These are phyloP conservation scores for Venturia aucupariae DNA, from an alignment of 2,329 filamentous ascomycete genomes.

Conservation along the genomic window DNA sequence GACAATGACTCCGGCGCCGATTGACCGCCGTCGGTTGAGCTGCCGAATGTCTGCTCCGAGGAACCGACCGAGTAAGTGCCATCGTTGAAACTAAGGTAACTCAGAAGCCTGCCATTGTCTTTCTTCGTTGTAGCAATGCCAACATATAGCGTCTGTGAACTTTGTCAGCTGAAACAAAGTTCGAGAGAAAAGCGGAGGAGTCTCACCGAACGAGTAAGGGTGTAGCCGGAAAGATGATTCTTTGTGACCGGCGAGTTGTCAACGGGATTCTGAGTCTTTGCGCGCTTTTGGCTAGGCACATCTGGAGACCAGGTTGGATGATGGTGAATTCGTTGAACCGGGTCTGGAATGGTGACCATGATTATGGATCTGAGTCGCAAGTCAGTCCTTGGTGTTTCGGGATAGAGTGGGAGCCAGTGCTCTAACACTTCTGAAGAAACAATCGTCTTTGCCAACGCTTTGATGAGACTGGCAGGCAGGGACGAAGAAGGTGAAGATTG, in stretches of 20 bases:
- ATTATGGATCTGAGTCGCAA: not conserved
- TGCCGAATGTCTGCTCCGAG: slow-evolving; percentile 48
- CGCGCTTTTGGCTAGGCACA: not conserved
- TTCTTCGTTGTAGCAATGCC: slow-evolving; percentile 47
- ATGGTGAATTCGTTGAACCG: not conserved
- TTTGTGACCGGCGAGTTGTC: not conserved
- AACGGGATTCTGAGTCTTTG: not conserved
- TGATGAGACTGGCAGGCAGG: too few relatives aligned
- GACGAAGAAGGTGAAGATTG: too few relatives aligned
- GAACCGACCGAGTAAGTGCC: slow-evolving; percentile 68
- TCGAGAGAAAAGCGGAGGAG: not conserved
- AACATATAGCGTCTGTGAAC: slow-evolving; percentile 40
- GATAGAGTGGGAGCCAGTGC: too few relatives aligned
- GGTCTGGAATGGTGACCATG: not conserved
- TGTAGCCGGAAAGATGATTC: not conserved
- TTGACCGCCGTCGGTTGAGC: not conserved
- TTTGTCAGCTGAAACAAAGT: not conserved
- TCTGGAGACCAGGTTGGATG: not conserved
- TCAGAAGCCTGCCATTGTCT: slow-evolving; percentile 44
- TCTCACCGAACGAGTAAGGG: not conserved
- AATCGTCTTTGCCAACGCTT: too few relatives aligned
- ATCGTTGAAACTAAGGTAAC: slow-evolving; percentile 64
- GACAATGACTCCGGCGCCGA: slow-evolving; percentile 19
- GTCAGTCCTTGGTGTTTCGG: not conserved
- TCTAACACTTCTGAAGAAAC: too few relatives aligned